Percentiles rank a stretch among this genome's conserved stretches.
These are phyloP conservation scores for Glycine latifolia DNA, from an alignment of 306 rosid genomes.

Conservation along the genomic window DNA sequence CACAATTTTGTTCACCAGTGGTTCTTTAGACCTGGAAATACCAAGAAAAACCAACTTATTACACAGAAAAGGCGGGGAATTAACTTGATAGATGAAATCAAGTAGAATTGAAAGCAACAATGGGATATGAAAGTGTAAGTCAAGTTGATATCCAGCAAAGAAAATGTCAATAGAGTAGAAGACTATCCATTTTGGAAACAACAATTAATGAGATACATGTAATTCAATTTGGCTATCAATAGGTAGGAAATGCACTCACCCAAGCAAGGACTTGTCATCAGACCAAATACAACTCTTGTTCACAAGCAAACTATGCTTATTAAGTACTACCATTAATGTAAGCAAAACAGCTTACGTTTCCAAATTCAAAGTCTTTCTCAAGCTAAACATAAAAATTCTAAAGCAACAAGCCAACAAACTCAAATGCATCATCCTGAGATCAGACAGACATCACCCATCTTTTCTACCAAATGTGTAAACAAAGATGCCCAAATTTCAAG, in stretches of 20 bases:
- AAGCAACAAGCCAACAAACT: not conserved
- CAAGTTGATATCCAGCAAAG: not conserved
- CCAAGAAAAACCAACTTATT: slow-evolving; percentile 50
- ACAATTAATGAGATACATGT: slow-evolving; percentile 22
- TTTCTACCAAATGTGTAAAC: slow-evolving; percentile 1
- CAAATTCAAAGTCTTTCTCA: not conserved
- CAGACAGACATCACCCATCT: not conserved
- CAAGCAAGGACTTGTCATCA: slow-evolving; percentile 21
- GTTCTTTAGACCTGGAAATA: slow-evolving; percentile 47
- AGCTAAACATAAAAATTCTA: not conserved
- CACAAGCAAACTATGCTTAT: not conserved
- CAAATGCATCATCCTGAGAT: slow-evolving; percentile 4
- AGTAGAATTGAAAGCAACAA: slow-evolving; percentile 12
- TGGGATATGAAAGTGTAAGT: slow-evolving; percentile 10
- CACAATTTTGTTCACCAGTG: slow-evolving; percentile 35
- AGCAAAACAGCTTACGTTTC: not conserved
- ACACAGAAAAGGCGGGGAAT: not conserved
- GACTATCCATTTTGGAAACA: slow-evolving; percentile 3
- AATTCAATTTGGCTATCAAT: slow-evolving; percentile 12
- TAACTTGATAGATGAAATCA: not conserved
- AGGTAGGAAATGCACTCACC: slow-evolving; percentile 8
- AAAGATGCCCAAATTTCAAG: slow-evolving; percentile 3
- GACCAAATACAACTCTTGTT: not conserved
- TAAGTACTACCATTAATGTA: not conserved
- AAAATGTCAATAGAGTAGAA: not conserved